Evolutionary conservation across 2,329 filamentous ascomycete genomes (phyloP).

Genomic region (Penicillium sp.): DNA sequence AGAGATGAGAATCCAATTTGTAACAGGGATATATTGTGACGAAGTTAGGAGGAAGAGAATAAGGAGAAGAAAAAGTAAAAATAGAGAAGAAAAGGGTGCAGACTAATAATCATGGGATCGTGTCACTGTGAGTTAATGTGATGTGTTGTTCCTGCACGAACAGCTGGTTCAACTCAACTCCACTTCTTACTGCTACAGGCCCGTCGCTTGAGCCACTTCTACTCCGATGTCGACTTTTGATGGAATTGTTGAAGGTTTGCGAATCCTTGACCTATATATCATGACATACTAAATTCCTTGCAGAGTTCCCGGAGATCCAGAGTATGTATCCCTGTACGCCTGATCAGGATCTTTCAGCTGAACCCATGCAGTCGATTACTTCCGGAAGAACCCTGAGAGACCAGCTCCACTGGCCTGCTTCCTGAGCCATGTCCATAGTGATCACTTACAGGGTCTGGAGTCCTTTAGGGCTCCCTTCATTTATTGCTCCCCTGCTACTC

Average conservation of each 20-base stretch:
- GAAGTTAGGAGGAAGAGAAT: neutral
- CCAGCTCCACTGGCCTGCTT: slow-evolving; percentile 77
- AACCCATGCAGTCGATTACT: slow-evolving; percentile 71
- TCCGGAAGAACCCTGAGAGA: slow-evolving; percentile 58
- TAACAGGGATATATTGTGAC: neutral
- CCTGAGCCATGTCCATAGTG: slow-evolving; percentile 88
- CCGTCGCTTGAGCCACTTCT: neutral
- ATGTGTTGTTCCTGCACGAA: slow-evolving; percentile 15
- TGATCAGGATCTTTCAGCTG: neutral
- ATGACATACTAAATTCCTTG: neutral
- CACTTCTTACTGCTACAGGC: neutral
- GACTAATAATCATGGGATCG: neutral
- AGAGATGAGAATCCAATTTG: neutral
- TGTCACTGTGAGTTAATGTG: slow-evolving; percentile 9
- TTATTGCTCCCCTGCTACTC: slow-evolving; percentile 84
- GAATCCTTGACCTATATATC: neutral
- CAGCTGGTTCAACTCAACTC: slow-evolving; percentile 6
- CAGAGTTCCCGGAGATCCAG: slow-evolving; percentile 76
- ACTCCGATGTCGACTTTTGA: slow-evolving; percentile 35
- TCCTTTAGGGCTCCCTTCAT: slow-evolving; percentile 76
- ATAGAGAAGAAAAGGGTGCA: neutral
- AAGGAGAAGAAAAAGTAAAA: neutral
- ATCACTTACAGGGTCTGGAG: slow-evolving; percentile 82
- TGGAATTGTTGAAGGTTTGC: slow-evolving; percentile 30
- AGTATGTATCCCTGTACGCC: slow-evolving; percentile 43